phyloP scores from a whole-genome alignment of 1,284 basidiomycete species.

The Apiotrichum sp. region DNA sequence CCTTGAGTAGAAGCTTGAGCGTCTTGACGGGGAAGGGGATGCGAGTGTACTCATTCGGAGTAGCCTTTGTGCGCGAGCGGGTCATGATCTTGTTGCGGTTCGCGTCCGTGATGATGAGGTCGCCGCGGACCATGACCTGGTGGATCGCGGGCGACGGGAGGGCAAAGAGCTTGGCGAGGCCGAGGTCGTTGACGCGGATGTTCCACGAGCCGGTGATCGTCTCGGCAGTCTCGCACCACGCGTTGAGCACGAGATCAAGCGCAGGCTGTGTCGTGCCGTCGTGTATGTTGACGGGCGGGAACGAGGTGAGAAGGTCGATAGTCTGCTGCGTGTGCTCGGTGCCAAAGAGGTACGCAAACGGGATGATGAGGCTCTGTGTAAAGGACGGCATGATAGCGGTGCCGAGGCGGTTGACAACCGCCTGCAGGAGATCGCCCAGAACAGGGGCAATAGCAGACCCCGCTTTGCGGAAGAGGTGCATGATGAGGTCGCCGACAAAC shows the following conservation, averaged over 20 bases:
- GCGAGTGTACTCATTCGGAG: slow-evolving; percentile 74
- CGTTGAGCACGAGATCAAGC: slow-evolving; percentile 72
- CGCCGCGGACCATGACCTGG: slow-evolving; percentile 76
- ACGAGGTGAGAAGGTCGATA: slow-evolving; percentile 65
- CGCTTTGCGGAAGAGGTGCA: slow-evolving; percentile 78
- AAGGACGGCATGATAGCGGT: slow-evolving; percentile 83
- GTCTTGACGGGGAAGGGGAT: slow-evolving; percentile 86
- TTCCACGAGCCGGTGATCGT: slow-evolving; percentile 94
- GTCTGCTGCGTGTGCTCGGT: slow-evolving; percentile 73
- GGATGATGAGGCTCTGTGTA: slow-evolving; percentile 73
- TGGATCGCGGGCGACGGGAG: slow-evolving; percentile 61
- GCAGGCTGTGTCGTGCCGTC: slow-evolving; percentile 50
- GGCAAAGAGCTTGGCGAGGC: slow-evolving; percentile 68
- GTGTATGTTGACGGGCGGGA: slow-evolving; percentile 46
- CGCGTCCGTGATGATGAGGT: slow-evolving; percentile 73
- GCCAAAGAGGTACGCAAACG: slow-evolving; percentile 80
- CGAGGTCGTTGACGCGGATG: slow-evolving; percentile 70
- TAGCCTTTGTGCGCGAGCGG: slow-evolving; percentile 76
- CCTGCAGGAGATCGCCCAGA: slow-evolving; percentile 75
- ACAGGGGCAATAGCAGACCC: slow-evolving; percentile 60
- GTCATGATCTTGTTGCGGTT: slow-evolving; percentile 90
- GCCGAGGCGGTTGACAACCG: slow-evolving; percentile 72
- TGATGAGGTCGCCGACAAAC: slow-evolving; percentile 87
- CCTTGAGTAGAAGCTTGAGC: slow-evolving; percentile 79
- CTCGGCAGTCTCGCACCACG: slow-evolving; percentile 90